phyloP scores from a whole-genome alignment of 306 rosid genomes.

The Gastrolobium bilobum region DNA sequence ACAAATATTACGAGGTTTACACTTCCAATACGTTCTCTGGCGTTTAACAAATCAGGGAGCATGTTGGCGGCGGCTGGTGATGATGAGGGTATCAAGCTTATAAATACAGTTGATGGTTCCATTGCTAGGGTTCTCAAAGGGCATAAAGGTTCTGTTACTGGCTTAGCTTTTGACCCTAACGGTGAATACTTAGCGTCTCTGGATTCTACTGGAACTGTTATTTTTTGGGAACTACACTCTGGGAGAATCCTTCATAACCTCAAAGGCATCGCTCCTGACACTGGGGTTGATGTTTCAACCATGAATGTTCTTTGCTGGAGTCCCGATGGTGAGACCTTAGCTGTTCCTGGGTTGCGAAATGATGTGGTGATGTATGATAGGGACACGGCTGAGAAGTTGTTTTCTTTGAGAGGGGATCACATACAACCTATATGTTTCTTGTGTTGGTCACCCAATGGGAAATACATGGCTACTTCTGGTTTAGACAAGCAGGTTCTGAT shows the following conservation, averaged over 20 bases:
- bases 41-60: conserved; percentile 90
- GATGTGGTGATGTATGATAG: conserved; percentile 94
- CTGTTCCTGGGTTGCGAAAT: conserved; percentile 87
- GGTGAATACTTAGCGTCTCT: conserved; percentile 90
- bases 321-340: conserved; percentile 90
- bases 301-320: conserved; percentile 91
- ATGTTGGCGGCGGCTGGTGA: conserved; percentile 96
- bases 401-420: conserved; percentile 89
- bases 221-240: conserved; percentile 87
- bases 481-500: conserved; percentile 90
- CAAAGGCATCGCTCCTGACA: conserved; percentile 82
- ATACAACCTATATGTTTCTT: conserved; percentile 78
- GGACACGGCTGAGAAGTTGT: conserved; percentile 90
- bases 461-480: conserved; percentile 89
- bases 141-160: conserved; percentile 82
- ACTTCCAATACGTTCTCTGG: conserved; percentile 85
- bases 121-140: conserved; percentile 95
- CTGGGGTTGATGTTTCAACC: conserved; percentile 66
- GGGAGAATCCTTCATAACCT: conserved; percentile 78
- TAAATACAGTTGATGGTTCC: conserved; percentile 91
- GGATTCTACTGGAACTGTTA: conserved; percentile 84
- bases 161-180: conserved; percentile 87
- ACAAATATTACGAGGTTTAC: conserved; percentile 93
- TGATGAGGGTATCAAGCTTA: conserved; percentile 93
- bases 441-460: conserved; percentile 97